These are phyloP conservation scores for Rhodotorula taiwanensis DNA, from an alignment of 768 basidiomycete species.

Conservation along the genomic window DNA sequence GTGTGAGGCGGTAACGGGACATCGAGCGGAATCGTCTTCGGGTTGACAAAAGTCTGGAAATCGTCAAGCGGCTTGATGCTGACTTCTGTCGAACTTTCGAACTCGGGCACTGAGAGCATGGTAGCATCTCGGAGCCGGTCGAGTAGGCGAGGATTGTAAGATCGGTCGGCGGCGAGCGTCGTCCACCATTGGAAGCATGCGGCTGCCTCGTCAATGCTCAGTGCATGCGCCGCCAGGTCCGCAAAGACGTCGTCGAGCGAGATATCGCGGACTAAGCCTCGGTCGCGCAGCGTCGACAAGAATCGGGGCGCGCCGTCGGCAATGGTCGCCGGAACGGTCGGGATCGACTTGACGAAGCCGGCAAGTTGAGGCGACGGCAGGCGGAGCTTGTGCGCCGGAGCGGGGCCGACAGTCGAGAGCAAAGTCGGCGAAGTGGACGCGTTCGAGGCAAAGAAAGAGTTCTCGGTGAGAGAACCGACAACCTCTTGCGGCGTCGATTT, in stretches of 20 bases:
- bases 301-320: conserved; percentile 56
- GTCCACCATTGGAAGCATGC: conserved; percentile 85
- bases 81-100: conserved; percentile 47
- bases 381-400: conserved; percentile 60
- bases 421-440: conserved; percentile 56
- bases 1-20: conserved; percentile 69
- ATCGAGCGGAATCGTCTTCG: conserved; percentile 60
- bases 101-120: conserved; percentile 50
- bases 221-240: conserved; percentile 64
- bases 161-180: conserved; percentile 47
- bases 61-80: conserved; percentile 62
- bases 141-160: conserved; percentile 48
- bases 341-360: conserved; percentile 68
- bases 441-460: conserved; percentile 68
- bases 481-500: conserved; percentile 76
- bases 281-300: conserved; percentile 56
- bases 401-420: conserved; percentile 67
- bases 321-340: conserved; percentile 62
- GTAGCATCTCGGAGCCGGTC: conserved; percentile 63
- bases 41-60: conserved; percentile 66
- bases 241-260: conserved; percentile 73
- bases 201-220: conserved; percentile 66
- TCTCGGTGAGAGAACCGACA: conserved; percentile 64
- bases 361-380: conserved; percentile 64
- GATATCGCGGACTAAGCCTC: conserved; percentile 64